These are phyloP conservation scores for Tetrahymena thermophila DNA, from an alignment of 73 alveolate genomes.

Conservation along the genomic window DNA sequence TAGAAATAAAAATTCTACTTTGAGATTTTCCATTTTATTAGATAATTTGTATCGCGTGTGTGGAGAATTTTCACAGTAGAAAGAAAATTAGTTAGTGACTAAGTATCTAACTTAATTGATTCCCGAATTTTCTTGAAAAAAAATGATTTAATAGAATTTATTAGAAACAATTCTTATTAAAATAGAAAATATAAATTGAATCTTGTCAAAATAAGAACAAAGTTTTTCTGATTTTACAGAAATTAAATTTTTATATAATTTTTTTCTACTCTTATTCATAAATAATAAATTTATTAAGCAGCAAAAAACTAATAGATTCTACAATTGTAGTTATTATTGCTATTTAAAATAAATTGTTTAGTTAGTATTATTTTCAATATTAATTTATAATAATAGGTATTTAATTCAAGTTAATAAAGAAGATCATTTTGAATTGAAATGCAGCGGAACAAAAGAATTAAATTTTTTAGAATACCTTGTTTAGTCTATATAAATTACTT, in stretches of 20 bases:
- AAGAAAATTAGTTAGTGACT: neutral
- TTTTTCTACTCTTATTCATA: neutral
- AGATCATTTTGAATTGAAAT: neutral
- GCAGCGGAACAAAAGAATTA: neutral
- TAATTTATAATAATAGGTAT: neutral
- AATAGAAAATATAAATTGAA: neutral
- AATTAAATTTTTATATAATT: too few relatives aligned
- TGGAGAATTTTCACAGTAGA: neutral
- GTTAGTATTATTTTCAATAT: neutral
- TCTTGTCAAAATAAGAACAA: neutral
- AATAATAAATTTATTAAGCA: too few relatives aligned
- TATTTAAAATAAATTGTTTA: too few relatives aligned
- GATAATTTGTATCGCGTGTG: neutral
- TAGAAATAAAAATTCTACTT: neutral
- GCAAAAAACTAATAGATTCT: neutral
- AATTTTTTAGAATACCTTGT: neutral
- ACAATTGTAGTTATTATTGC: too few relatives aligned
- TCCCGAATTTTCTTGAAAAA: neutral
- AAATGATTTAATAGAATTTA: neutral
- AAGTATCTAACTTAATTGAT: neutral
- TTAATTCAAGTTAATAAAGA: neutral
- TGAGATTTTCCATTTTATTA: neutral
- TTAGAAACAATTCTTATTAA: neutral
- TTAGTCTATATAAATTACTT: neutral
- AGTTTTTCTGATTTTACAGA: neutral